Base-by-base conservation (phyloP, 164 flowering plant species). In the Berberis vulgaris region DNA sequence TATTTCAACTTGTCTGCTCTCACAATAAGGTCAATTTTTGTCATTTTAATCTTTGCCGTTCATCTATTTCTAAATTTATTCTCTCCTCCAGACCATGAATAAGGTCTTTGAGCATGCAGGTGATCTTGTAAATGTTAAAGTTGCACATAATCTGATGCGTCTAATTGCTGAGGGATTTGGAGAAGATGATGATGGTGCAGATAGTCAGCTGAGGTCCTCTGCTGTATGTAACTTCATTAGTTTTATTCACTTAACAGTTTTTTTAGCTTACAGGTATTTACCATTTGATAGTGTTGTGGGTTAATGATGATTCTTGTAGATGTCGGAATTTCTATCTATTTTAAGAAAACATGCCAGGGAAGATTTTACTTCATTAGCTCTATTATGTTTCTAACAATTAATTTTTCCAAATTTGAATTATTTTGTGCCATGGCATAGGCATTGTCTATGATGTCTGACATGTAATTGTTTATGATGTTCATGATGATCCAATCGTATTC, bases 81-180 rank as follows among this genome's bases (percentile, higher is more conserved):
- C 61, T 70, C 65, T 40, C 56, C 74, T 54, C 44, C 87, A 95
- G 99, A 95, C 97, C 65, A 95, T 95, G 96, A 95, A 95, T 75
- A 91, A 82, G 80, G 99, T 95, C 68, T 94, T 94, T 77, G 96
- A 94, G 90, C 97, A 94, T 78, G 99, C 99, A 41, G 99, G 99
- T 45, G 97, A 91, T 78, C 81, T 94, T 64, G 97, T 94, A 49
- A 85, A 86, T 68, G 65, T 77, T 49, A 94, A 94, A 78, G 96
- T 91, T 72, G 96, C 91, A 39, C 96, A 91, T 74, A 88, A 95
- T 74, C 75, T 95, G 72, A 91, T 95, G 96, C 83, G 96, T 63
- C 74, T 95, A 77, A 91, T 95, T 79, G 97, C 99, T 6, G 99
- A 95, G 69, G 99, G 99, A 58, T 89, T 95, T 75, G 97, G 97